These are phyloP conservation scores for Leccinum pseudoinsigne DNA, from an alignment of 1,284 basidiomycete genomes.

Conservation along the genomic window DNA sequence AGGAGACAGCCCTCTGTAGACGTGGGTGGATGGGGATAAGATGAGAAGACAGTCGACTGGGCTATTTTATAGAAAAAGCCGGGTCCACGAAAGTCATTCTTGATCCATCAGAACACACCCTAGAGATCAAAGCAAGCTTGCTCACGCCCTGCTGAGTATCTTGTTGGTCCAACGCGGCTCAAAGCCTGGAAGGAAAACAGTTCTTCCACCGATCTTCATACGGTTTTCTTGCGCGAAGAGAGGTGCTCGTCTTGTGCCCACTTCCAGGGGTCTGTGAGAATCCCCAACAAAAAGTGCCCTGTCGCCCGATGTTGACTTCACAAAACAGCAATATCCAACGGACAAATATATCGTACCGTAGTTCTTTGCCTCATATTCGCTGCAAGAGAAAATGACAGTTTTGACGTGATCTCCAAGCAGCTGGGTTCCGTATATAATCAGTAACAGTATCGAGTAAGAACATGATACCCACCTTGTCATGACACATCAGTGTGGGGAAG, in stretches of 20 bases:
- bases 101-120: conserved; percentile 7
- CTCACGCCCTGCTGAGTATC: not conserved
- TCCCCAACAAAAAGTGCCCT: conserved; percentile 85
- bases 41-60: not conserved
- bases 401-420: conserved; percentile 84
- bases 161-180: conserved; percentile 51
- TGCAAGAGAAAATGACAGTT: conserved; percentile 87
- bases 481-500: conserved; percentile 85
- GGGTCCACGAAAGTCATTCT: conserved; percentile 32
- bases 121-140: too few relatives aligned
- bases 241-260: conserved; percentile 74
- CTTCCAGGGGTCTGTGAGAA: conserved; percentile 71
- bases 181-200: conserved; percentile 65
- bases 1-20: conserved; percentile 7
- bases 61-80: conserved; percentile 26
- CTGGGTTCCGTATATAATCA: conserved; percentile 37
- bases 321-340: not conserved
- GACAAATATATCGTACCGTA: conserved; percentile 59
- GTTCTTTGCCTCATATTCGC: conserved; percentile 95
- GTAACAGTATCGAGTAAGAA: conserved; percentile 1
- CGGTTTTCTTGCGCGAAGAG: conserved; percentile 66
- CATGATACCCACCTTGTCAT: conserved; percentile 67
- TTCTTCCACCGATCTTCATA: conserved; percentile 64
- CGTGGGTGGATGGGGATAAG: not conserved
- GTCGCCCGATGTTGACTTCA: conserved; percentile 1